A percentile compares a stretch with the other conserved stretches of the same genome.
These are phyloP conservation scores for Phyllosticta citriasiana DNA, from an alignment of 2,329 filamentous ascomycete genomes.

Conservation along the genomic window DNA sequence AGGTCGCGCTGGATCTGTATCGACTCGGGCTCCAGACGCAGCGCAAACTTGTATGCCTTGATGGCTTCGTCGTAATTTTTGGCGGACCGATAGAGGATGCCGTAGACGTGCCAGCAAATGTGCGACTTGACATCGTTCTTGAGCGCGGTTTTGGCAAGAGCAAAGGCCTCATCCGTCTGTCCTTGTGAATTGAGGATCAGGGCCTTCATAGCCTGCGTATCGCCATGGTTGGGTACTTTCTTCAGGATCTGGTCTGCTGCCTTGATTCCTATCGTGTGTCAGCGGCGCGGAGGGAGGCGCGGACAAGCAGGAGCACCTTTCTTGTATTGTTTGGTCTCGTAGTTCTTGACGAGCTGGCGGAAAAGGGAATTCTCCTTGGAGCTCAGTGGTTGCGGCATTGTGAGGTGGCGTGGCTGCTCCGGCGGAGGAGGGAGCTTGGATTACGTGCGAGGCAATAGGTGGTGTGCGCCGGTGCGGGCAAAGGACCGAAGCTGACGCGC, in stretches of 20 bases:
- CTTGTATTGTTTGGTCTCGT: constrained; percentile 98
- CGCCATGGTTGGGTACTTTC: constrained; percentile 91
- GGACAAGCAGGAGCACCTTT: constrained; percentile 42
- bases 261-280: constrained; percentile 59
- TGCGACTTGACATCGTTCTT: constrained; percentile 98
- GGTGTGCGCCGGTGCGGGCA: neutral
- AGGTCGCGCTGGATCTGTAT: constrained; percentile 89
- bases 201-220: constrained; percentile 98
- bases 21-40: constrained; percentile 88
- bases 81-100: constrained; percentile 78
- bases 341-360: constrained; percentile 85
- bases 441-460: neutral
- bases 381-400: constrained; percentile 62
- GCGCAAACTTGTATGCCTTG: constrained; percentile 95
- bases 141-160: constrained; percentile 81
- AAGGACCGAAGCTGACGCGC: neutral
- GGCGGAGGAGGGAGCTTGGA: neutral
- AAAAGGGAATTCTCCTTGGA: constrained; percentile 93
- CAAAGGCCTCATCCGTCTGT: constrained; percentile 88
- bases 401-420: neutral
- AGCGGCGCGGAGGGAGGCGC: constrained; percentile 3
- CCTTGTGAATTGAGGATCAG: constrained; percentile 89
- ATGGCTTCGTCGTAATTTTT: constrained; percentile 99
- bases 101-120: constrained; percentile 99
- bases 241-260: constrained; percentile 91